Evolutionary conservation across 805 yeast genomes (phyloP).

Genomic region (Torulaspora maleeae): DNA sequence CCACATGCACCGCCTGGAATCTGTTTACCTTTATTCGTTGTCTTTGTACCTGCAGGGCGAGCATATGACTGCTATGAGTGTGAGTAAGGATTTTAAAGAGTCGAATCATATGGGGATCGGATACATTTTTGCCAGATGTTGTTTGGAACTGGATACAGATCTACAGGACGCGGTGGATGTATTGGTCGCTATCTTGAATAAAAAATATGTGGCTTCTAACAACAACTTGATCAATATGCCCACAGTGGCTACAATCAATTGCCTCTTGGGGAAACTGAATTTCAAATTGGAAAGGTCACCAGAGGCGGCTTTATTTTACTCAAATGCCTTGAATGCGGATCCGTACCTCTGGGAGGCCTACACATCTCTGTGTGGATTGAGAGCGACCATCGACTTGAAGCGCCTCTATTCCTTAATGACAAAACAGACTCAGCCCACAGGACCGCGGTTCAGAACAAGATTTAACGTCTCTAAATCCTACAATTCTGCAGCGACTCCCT

Average conservation of each 20-base stretch:
- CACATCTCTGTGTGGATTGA: slow-evolving; percentile 65
- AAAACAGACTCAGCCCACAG: slow-evolving; percentile 10
- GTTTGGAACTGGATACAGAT: slow-evolving; percentile 21
- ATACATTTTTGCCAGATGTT: slow-evolving; percentile 66
- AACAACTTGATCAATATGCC: slow-evolving; percentile 41
- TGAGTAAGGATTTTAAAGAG: slow-evolving; percentile 34
- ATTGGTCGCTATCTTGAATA: slow-evolving; percentile 7
- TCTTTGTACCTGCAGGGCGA: slow-evolving; percentile 56
- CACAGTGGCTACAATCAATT: slow-evolving; percentile 63
- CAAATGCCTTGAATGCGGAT: slow-evolving; percentile 64
- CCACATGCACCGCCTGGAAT: slow-evolving; percentile 43
- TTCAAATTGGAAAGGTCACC: slow-evolving; percentile 52
- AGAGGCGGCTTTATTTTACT: slow-evolving; percentile 61
- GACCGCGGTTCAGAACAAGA: slow-evolving; percentile 11
- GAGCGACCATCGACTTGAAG: slow-evolving; percentile 53
- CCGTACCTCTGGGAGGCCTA: slow-evolving; percentile 87
- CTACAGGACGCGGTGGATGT: slow-evolving; percentile 15
- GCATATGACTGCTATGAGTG: slow-evolving; percentile 57
- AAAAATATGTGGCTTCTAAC: slow-evolving; percentile 7
- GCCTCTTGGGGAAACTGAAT: slow-evolving; percentile 66
- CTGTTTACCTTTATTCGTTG: slow-evolving; percentile 65
- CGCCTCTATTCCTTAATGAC: slow-evolving; percentile 15
- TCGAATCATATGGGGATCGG: slow-evolving; percentile 65
- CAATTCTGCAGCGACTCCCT: slow-evolving; percentile 12
- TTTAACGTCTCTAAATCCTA: slow-evolving; percentile 11